These are phyloP conservation scores for Pseudevernia furfuracea DNA, from an alignment of 495 filamentous ascomycete genomes.

Conservation along the genomic window DNA sequence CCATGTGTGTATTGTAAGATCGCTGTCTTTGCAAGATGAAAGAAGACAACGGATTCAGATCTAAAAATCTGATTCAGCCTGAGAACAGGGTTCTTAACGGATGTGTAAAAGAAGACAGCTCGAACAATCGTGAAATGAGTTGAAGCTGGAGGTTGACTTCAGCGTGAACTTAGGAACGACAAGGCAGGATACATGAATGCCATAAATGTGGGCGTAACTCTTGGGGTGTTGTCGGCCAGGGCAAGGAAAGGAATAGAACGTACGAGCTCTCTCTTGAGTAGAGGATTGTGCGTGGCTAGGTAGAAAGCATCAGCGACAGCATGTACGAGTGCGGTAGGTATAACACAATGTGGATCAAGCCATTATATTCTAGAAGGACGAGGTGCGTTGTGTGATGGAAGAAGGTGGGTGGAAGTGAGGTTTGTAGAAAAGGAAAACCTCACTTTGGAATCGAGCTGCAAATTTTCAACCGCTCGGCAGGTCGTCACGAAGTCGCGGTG, in stretches of 20 bases:
- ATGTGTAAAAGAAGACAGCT: no score
- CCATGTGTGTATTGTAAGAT: conserved; percentile 3
- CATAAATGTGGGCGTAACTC: neutral
- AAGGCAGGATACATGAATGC: neutral
- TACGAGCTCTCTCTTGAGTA: neutral
- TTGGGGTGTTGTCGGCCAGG: neutral
- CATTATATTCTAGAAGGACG: neutral
- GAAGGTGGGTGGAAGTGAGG: conserved; percentile 6
- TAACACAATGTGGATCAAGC: neutral
- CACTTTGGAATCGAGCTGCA: neutral
- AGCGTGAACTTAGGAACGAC: no score
- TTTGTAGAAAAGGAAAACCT: neutral
- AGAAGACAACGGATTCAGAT: no score
- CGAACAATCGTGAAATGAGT: no score
- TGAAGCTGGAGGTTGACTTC: no score
- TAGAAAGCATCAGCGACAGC: neutral
- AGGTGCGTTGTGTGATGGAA: neutral
- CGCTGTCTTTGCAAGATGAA: no score
- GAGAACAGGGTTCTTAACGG: no score
- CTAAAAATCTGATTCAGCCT: no score
- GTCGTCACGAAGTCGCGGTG: neutral
- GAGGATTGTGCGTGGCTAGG: neutral
- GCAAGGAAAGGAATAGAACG: neutral
- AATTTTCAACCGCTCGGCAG: neutral
- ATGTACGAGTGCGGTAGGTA: neutral